A percentile compares a stretch with the other conserved stretches of the same genome.
Conservation (phyloP, 2,329 filamentous ascomycete genomes). For the Claviceps quebecensis region DNA sequence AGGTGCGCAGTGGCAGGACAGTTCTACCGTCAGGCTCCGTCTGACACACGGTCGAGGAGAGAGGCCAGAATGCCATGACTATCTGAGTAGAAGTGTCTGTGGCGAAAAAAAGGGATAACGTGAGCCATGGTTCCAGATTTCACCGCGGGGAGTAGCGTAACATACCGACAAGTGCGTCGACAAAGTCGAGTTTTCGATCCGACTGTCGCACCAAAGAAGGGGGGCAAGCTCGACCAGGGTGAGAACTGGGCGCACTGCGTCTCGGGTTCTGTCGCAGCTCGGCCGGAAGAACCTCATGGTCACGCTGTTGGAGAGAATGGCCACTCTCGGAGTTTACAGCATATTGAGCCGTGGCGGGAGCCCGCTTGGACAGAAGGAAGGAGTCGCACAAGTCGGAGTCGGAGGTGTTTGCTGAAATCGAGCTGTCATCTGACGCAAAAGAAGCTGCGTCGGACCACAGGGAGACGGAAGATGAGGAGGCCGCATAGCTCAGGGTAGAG, state of each 20-base stretch:
- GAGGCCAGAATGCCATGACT: slow-evolving; percentile 92
- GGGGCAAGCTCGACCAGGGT: slow-evolving; percentile 46
- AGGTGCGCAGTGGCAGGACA: slow-evolving; percentile 80
- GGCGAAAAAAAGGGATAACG: slow-evolving; percentile 2
- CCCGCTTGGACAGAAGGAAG: slow-evolving; percentile 21
- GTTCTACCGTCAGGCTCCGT: slow-evolving; percentile 59
- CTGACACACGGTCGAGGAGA: slow-evolving; percentile 67
- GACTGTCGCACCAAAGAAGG: slow-evolving; percentile 72
- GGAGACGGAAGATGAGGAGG: slow-evolving; percentile 63
- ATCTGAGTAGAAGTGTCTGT: slow-evolving; percentile 94
- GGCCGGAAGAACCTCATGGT: slow-evolving; percentile 38
- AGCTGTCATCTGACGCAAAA: slow-evolving; percentile 56
- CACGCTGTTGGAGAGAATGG: slow-evolving; percentile 14
- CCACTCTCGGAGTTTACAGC: slow-evolving; percentile 10
- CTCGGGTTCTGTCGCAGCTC: slow-evolving; percentile 53
- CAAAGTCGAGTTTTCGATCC: slow-evolving; percentile 88
- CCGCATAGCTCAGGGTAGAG: slow-evolving; percentile 57
- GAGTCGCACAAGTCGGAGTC: slow-evolving; percentile 36
- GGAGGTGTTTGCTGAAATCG: slow-evolving; percentile 46
- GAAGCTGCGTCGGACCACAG: slow-evolving; percentile 63
- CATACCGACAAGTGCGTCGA: slow-evolving; percentile 97
- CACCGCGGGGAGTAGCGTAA: slow-evolving; percentile 17
- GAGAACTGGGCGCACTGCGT: slow-evolving; percentile 39
- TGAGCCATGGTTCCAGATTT: not conserved
- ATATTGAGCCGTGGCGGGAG: slow-evolving; percentile 10